Evolutionary conservation across 805 yeast species (phyloP), one percentile per base, ranked within the genome.

Genomic region (Zygosaccharomyces bisporus): DNA sequence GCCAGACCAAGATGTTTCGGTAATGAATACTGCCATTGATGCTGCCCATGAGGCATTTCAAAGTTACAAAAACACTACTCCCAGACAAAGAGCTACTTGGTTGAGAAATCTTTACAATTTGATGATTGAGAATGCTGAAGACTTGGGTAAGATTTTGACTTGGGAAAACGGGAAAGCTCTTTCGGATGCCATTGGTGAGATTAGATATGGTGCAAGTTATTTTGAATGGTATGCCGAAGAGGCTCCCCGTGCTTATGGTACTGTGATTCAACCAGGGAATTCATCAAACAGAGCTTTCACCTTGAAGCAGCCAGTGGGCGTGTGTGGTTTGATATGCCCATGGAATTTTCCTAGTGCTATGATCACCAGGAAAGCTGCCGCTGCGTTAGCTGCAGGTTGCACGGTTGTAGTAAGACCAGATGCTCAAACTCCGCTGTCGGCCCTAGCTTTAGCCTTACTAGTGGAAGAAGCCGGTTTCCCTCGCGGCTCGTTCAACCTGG

Each of bases 181-280:
- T 35, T 58, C 73, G 32, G 83, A 79, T 52, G 74, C 81, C 6
- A 56, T 57, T 8, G 81, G 81, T 42, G 83, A 79, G 55, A 60
- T 77, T 47, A 75, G 71, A 53, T 79, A 79, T 52, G 81, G 78
- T 21, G 83, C 84, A 3, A 76, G 86, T 5, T 89, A 84, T 64
- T 84, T 86, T 62, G 89, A 87, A 59, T 90, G 97, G 96, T 90
- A 80, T 60, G 73, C 95, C 24, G 82, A 77, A 58, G 83, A 77
- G 54, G 80, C 82, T 10, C 75, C 77, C 52, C 63, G 83, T 50
- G 57, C 70, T 21, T 76, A 77, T 54, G 82, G 84, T 39, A 67
- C 72, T 45, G 75, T 81, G 2, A 77, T 78, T 45, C 82, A 76
- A 53, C 80, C 83, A 7, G 47, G 72, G 17, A 74, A 73, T 54